Conservation (phyloP, 306 rosid species). For the Lathyrus aphaca region DNA sequence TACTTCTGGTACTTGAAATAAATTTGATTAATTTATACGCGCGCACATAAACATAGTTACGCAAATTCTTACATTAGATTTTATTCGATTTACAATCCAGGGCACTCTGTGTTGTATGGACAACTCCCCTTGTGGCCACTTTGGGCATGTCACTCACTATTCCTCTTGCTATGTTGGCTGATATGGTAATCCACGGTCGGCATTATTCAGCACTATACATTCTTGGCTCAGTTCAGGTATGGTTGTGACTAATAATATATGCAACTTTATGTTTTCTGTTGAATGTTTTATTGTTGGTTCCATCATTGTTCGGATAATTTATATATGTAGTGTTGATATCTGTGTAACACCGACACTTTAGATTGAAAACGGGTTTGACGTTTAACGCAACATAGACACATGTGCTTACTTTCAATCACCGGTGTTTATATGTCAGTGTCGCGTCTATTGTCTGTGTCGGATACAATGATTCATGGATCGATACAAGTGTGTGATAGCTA, state of each 20-base stretch:
- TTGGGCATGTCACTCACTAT: slow-evolving; percentile 99
- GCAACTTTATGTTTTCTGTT: slow-evolving; percentile 22
- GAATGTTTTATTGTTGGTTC: neutral
- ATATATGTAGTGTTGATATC: neutral
- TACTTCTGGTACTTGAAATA: slow-evolving; percentile 74
- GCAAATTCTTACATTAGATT: slow-evolving; percentile 29
- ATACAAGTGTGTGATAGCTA: no score
- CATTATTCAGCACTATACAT: slow-evolving; percentile 89
- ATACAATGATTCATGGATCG: no score
- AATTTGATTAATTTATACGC: slow-evolving; percentile 18
- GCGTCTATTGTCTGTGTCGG: neutral
- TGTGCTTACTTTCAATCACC: neutral
- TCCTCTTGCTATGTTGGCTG: slow-evolving; percentile 98
- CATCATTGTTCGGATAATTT: slow-evolving; percentile 8
- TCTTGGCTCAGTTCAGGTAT: slow-evolving; percentile 93
- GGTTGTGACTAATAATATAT: slow-evolving; percentile 7
- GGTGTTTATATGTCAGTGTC: neutral
- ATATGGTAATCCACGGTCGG: slow-evolving; percentile 94
- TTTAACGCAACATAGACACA: neutral
- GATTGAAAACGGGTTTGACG: neutral
- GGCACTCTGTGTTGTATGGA: slow-evolving; percentile 98
- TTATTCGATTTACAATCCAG: slow-evolving; percentile 47
- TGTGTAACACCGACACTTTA: neutral
- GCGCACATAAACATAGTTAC: neutral
- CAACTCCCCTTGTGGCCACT: slow-evolving; percentile 97